Base-by-base conservation (phyloP, 2,329 filamentous ascomycete species). In the Dothideomycetes sp. region DNA sequence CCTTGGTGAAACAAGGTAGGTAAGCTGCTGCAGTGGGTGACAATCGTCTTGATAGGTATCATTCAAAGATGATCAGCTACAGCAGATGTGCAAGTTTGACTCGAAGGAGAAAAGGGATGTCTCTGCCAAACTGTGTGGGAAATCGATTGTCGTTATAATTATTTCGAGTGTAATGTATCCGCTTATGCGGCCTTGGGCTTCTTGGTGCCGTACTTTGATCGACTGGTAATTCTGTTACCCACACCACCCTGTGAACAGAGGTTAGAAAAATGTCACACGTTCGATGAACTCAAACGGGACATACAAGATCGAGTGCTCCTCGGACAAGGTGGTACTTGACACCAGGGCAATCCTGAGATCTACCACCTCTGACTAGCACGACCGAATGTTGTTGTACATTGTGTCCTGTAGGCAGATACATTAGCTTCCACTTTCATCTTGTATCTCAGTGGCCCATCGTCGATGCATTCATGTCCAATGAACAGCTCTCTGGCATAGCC, bases 341-440 rank as follows among this genome's bases (percentile, higher is more conserved):
- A 79, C 91, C 91, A 45, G 91, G 91, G 68, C 91, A 98, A 79
- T 98, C 91, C 74, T 96, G 91, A 48, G 78, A 79, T 59, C 91
- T 74, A 2, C 91, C 91, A 43, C 91, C 91, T 49, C 91, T 74
- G n/a, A 98, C 88, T 49, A 96, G 70, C 41, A 98, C 91, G 34
- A 98, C 91, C 53, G 84, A 93, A 70, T 98, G 93, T 73, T 96
- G 91, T 72, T 96, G 89, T 49, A 96, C 88, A 63, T 96, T 98
- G 67, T 98, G 91, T 36, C 91, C 75, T 77, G 49, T 3, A 43
- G 4, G 16, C 7, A 15, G 38, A 27, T 11, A 12, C 12, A 12
- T 27, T 27, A 27, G 22, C 22, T 27, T 27, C 7, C 22, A 12
- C 12, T 7, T 27, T 27, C 22, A 7, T 27, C 12, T 7, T 27